These are phyloP conservation scores for Diutina ranongensis DNA, from an alignment of 1,139 yeast species.

Conservation along the genomic window DNA sequence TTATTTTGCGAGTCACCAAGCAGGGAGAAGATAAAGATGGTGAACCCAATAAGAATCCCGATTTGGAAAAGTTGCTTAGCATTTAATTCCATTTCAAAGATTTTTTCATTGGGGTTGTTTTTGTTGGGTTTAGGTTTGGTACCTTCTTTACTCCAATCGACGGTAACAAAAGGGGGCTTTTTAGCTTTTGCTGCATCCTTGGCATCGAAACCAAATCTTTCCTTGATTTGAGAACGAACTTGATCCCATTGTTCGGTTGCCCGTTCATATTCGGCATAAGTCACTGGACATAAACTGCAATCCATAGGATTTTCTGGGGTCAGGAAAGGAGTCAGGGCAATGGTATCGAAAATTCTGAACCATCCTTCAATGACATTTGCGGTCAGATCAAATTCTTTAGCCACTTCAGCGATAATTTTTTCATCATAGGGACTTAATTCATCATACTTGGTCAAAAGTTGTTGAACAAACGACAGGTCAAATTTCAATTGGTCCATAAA, in stretches of 20 bases:
- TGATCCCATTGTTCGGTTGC: not conserved
- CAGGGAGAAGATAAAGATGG: not conserved
- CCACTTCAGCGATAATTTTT: not conserved
- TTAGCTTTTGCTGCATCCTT: not conserved
- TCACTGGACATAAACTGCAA: not conserved
- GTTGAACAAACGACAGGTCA: not conserved
- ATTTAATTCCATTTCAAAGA: not conserved
- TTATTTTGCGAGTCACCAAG: not conserved
- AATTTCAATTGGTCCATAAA: conserved; percentile 3
- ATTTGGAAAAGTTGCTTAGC: conserved; percentile 2
- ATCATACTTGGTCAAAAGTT: not conserved
- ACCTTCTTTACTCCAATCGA: not conserved
- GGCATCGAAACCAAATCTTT: not conserved
- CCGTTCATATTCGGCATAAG: not conserved
- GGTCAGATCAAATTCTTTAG: not conserved
- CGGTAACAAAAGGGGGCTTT: conserved; percentile 1
- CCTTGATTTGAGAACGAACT: not conserved
- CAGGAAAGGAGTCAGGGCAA: conserved; percentile 19
- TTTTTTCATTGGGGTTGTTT: too few species aligned
- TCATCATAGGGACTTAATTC: conserved; percentile 1
- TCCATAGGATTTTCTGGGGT: not conserved
- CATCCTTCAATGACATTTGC: conserved; percentile 16
- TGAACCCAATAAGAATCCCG: conserved; percentile 1
- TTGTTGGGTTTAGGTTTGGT: too few species aligned
- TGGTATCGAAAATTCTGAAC: conserved; percentile 21